Evolutionary conservation across 1,284 basidiomycete species (phyloP).

Genomic region (Albatrellus sp.): DNA sequence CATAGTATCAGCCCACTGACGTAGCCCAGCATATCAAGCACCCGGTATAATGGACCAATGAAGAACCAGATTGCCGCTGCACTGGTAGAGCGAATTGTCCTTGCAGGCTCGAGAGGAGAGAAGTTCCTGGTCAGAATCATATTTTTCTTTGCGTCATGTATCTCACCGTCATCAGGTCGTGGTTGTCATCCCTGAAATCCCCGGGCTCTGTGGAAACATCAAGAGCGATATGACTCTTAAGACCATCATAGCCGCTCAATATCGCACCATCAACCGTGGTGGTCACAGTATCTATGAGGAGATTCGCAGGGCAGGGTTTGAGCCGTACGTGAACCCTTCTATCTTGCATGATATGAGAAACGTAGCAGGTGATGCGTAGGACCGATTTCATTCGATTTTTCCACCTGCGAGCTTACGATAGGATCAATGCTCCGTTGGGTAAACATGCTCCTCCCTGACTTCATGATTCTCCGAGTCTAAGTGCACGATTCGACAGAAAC

Average conservation of each 20-base stretch:
- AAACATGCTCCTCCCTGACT: neutral
- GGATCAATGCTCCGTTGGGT: conserved; percentile 76
- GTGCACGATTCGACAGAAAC: conserved; percentile 22
- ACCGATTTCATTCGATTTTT: conserved; percentile 78
- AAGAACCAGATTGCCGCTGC: conserved; percentile 78
- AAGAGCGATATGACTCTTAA: conserved; percentile 60
- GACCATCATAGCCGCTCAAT: conserved; percentile 76
- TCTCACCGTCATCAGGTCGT: conserved; percentile 37
- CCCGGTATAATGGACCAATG: conserved; percentile 50
- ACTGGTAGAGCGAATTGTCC: conserved; percentile 70
- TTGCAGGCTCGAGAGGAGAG: conserved; percentile 55
- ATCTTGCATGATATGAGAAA: neutral
- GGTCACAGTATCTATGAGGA: conserved; percentile 79
- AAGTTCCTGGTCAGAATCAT: conserved; percentile 61
- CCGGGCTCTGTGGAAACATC: conserved; percentile 76
- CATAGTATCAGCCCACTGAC: neutral
- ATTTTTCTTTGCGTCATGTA: neutral
- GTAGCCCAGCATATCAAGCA: conserved; percentile 59
- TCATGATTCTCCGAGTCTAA: neutral
- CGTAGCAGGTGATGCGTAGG: conserved; percentile 25
- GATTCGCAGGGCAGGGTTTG: conserved; percentile 66
- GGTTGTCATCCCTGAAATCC: conserved; percentile 73
- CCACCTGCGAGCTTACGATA: conserved; percentile 82
- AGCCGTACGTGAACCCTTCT: conserved; percentile 46
- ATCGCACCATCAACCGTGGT: conserved; percentile 80